phyloP scores from a whole-genome alignment of 371 early-diverging fungal genomes.

The Entomophthora muscae region DNA sequence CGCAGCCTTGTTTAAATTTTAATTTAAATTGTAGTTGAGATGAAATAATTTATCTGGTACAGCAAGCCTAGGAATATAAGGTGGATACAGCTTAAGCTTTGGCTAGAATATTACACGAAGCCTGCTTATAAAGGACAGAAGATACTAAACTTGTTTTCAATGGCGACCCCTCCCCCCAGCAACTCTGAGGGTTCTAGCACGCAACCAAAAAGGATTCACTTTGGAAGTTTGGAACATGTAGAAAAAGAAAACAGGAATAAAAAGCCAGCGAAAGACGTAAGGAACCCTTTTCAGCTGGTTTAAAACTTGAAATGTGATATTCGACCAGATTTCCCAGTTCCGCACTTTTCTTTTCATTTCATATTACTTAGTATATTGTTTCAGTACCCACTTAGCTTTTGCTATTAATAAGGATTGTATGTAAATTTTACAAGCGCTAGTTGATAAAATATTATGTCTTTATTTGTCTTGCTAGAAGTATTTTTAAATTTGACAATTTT shows the following conservation, averaged over 20 bases:
- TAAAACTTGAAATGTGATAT: too few species aligned
- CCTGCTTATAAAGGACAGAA: too few species aligned
- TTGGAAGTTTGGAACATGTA: slow-evolving; percentile 10
- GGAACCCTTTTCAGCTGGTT: too few species aligned
- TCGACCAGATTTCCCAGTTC: neutral
- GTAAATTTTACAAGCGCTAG: neutral
- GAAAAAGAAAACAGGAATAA: slow-evolving; percentile 9
- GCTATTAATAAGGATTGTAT: neutral
- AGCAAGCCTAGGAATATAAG: too few species aligned
- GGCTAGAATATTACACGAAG: too few species aligned
- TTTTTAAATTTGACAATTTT: too few species aligned
- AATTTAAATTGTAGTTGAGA: too few species aligned
- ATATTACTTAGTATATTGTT: neutral
- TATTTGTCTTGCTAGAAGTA: too few species aligned
- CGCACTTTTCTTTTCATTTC: neutral
- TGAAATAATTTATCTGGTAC: too few species aligned
- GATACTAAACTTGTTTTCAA: too few species aligned
- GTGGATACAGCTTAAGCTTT: too few species aligned
- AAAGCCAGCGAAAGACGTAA: slow-evolving; percentile 6
- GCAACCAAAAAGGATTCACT: slow-evolving; percentile 7
- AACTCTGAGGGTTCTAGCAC: neutral
- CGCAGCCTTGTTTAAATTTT: too few species aligned
- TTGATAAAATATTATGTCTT: neutral
- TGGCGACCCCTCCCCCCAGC: neutral
- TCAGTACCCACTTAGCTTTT: neutral